A percentile compares a stretch with the other conserved stretches of the same genome.
phyloP scores from a whole-genome alignment of 1,284 basidiomycete genomes.

The Ganoderma meredithae region DNA sequence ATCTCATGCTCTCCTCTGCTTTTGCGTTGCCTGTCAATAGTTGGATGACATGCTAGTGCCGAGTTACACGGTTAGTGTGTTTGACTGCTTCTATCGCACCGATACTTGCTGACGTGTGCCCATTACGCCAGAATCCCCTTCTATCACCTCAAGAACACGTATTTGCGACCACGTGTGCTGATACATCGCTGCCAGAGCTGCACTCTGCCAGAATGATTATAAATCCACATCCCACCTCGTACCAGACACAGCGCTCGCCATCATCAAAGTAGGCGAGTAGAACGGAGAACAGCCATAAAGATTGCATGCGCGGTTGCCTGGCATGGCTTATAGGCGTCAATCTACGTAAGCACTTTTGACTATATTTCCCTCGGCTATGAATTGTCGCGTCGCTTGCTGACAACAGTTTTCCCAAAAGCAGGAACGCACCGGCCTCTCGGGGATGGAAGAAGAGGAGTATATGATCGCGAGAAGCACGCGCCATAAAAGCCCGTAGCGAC shows the following conservation, averaged over 20 bases:
- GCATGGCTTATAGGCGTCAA: not conserved
- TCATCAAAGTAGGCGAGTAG: not conserved
- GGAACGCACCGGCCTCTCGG: not conserved
- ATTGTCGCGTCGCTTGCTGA: not conserved
- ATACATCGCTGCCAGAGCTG: not conserved
- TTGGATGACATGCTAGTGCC: no score
- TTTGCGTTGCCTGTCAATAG: no score
- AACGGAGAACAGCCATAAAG: not conserved
- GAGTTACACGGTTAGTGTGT: not conserved
- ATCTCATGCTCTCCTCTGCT: no score
- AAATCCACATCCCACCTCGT: not conserved
- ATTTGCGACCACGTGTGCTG: not conserved
- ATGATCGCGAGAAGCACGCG: not conserved
- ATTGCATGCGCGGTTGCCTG: not conserved
- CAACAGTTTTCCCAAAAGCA: constrained; percentile 3
- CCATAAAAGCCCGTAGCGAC: constrained; percentile 6
- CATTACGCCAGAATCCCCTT: not conserved
- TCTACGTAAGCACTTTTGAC: not conserved
- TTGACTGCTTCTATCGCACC: not conserved
- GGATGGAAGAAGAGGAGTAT: not conserved
- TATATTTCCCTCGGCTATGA: constrained; percentile 4
- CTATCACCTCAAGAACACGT: not conserved
- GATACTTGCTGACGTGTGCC: not conserved
- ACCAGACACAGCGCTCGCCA: not conserved
- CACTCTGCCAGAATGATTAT: not conserved